Conservation (phyloP, 2,329 filamentous ascomycete species). For the Epichloe festucae region DNA sequence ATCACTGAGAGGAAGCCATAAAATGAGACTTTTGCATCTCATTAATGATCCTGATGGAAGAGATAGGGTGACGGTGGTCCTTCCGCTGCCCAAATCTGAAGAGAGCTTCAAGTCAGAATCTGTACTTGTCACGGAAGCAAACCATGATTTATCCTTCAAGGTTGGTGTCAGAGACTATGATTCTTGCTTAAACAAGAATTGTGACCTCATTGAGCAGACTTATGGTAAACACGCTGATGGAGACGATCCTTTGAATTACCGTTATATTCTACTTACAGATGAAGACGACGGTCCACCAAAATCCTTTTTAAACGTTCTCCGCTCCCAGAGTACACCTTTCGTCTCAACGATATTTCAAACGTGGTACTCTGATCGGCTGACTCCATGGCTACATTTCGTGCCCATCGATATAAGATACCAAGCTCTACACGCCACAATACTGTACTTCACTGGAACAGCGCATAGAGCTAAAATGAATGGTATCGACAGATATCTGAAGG, state of each 20-base stretch:
- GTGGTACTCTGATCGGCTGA: conserved; percentile 66
- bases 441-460: conserved; percentile 56
- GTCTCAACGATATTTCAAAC: conserved; percentile 60
- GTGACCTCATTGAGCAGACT: conserved; percentile 15
- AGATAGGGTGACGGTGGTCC: conserved; percentile 40
- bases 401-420: conserved; percentile 64
- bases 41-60: conserved; percentile 42
- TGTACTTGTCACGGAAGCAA: conserved; percentile 39
- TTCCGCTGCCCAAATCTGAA: conserved; percentile 29
- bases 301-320: conserved; percentile 48
- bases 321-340: conserved; percentile 55
- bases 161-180: conserved; percentile 47
- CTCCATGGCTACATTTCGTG: conserved; percentile 70
- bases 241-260: conserved; percentile 45
- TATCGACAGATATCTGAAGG: conserved; percentile 32
- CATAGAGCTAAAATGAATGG: conserved; percentile 28
- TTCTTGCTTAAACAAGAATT: conserved; percentile 36
- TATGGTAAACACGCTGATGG: conserved; percentile 26
- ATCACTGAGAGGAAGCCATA: conserved; percentile 52
- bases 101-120: conserved; percentile 41
- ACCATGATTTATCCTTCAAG: conserved; percentile 38
- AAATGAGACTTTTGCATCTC: conserved; percentile 60
- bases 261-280: conserved; percentile 62
- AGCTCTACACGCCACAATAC: conserved; percentile 58
- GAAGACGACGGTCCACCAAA: conserved; percentile 52